Conservation (phyloP, 257 asterid species). For the Eustoma russellianum region DNA sequence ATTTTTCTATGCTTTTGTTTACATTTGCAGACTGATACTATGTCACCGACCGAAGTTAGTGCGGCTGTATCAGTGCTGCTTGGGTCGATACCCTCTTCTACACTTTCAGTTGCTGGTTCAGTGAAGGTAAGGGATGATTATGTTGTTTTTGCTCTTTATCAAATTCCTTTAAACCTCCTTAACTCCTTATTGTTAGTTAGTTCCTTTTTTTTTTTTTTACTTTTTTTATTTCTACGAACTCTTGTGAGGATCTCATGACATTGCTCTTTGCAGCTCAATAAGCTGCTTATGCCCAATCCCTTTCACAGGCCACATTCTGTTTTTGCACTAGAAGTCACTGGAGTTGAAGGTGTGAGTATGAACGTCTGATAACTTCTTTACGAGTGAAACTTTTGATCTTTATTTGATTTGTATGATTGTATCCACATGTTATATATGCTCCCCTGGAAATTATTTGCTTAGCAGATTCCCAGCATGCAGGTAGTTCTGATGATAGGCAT, state of each 20-base stretch:
- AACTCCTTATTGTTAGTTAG: not conserved
- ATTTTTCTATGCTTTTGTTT: not conserved
- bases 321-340: conserved; percentile 67
- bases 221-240: not conserved
- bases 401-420: not conserved
- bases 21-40: conserved; percentile 47
- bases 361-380: not conserved
- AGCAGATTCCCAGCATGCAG: conserved; percentile 36
- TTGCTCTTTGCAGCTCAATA: conserved; percentile 54
- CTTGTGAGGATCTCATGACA: not conserved
- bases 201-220: not conserved
- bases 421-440: not conserved
- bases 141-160: not conserved
- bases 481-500: conserved; percentile 21
- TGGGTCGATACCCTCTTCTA: conserved; percentile 67
- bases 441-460: not conserved
- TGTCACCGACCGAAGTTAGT: conserved; percentile 62
- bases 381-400: not conserved
- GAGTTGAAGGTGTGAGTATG: conserved; percentile 65
- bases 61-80: conserved; percentile 83
- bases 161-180: not conserved
- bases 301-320: conserved; percentile 81
- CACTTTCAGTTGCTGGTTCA: conserved; percentile 65
- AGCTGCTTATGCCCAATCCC: conserved; percentile 85
- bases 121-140: conserved; percentile 42